These are phyloP conservation scores for Yarrowia phangngaensis DNA, from an alignment of 805 yeast genomes.

Conservation along the genomic window DNA sequence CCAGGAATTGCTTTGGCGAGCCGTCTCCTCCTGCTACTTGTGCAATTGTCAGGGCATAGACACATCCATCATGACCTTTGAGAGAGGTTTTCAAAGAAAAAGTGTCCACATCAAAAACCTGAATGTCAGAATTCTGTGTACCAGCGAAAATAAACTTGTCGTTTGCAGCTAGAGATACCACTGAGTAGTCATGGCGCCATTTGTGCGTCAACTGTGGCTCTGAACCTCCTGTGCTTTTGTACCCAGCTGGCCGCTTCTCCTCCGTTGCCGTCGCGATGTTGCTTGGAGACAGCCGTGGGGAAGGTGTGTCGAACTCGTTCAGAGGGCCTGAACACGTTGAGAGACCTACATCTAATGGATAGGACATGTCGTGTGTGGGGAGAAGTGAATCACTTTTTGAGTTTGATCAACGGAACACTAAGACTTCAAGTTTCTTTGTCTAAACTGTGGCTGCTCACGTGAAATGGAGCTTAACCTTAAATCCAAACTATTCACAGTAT, in stretches of 20 bases:
- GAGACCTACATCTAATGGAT: conserved; percentile 10
- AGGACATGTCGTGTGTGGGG: neutral
- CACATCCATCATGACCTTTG: conserved; percentile 68
- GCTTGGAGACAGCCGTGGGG: conserved; percentile 11
- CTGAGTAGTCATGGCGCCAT: conserved; percentile 72
- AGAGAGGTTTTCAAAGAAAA: conserved; percentile 55
- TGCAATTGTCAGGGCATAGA: conserved; percentile 53
- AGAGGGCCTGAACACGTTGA: conserved; percentile 22
- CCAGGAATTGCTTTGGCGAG: conserved; percentile 50
- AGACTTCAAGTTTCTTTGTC: too few relatives aligned
- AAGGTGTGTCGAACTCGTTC: conserved; percentile 21
- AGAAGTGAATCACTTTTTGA: too few relatives aligned
- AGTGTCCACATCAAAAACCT: conserved; percentile 63
- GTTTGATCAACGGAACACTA: too few relatives aligned
- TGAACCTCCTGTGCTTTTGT: conserved; percentile 1
- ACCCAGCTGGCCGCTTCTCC: conserved; percentile 14
- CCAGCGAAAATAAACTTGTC: conserved; percentile 65
- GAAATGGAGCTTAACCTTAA: too few relatives aligned
- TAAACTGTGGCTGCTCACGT: too few relatives aligned
- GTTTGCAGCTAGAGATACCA: conserved; percentile 52
- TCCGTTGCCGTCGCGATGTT: conserved; percentile 14
- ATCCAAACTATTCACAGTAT: too few relatives aligned
- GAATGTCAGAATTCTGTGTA: conserved; percentile 76
- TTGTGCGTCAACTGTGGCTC: conserved; percentile 50
- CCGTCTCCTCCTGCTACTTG: conserved; percentile 32